Percentiles rank a stretch among this genome's conserved stretches.
These are phyloP conservation scores for Geotrichum phurueaensis DNA, from an alignment of 1,139 yeast genomes.

Conservation along the genomic window DNA sequence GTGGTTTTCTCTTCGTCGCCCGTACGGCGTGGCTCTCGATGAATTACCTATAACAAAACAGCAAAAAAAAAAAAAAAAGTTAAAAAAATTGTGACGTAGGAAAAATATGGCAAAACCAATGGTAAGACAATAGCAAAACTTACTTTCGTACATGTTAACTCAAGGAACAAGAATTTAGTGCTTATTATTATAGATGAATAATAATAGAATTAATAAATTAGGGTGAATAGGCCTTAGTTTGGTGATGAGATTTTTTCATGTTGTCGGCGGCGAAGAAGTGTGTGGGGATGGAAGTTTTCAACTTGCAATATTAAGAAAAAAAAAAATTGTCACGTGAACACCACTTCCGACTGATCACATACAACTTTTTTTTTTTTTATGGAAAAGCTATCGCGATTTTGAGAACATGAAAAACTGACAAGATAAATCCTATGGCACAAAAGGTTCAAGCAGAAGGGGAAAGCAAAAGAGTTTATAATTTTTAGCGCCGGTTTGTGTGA, in stretches of 20 bases:
- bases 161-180: neutral
- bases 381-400: neutral
- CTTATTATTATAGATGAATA: neutral
- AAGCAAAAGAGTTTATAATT: neutral
- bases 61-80: neutral
- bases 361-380: neutral
- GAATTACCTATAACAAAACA: conserved; percentile 13
- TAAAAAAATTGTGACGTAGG: neutral
- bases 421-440: neutral
- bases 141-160: neutral
- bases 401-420: neutral
- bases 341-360: neutral
- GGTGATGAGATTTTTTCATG: neutral
- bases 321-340: neutral
- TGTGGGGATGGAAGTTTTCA: neutral
- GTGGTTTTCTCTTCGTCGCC: conserved; percentile 29
- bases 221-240: neutral
- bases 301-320: neutral
- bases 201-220: neutral
- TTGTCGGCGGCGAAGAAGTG: neutral
- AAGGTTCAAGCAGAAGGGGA: neutral
- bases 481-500: too few relatives aligned
- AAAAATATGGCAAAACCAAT: neutral
- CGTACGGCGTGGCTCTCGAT: conserved; percentile 16
- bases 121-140: neutral